A percentile compares a stretch with the other conserved stretches of the same genome.
phyloP scores from a whole-genome alignment of 495 filamentous ascomycete species.

The Bacidia gigantensis region DNA sequence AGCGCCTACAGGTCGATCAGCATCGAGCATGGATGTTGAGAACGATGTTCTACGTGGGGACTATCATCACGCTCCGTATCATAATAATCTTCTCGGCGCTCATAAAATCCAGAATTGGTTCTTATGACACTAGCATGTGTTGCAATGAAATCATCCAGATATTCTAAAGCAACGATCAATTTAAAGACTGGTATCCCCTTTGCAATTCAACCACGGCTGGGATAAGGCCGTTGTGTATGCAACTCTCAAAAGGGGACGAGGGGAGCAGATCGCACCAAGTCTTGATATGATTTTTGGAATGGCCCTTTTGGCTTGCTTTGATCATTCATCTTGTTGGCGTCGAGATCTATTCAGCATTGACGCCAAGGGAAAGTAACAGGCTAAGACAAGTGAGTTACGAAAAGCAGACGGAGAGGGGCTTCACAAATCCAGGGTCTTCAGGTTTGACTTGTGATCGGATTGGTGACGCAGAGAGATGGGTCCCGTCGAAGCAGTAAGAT shows the following conservation, averaged over 20 bases:
- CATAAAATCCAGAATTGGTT: constrained; percentile 21
- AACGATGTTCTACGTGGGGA: constrained; percentile 32
- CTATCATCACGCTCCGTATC: constrained; percentile 35
- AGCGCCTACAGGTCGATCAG: constrained; percentile 39
- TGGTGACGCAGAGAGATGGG: constrained; percentile 28
- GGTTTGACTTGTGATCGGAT: constrained; percentile 33
- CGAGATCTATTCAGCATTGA: constrained; percentile 39
- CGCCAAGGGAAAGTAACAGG: constrained; percentile 34
- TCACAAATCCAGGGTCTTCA: constrained; percentile 31
- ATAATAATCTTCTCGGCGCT: constrained; percentile 26
- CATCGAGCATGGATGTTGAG: constrained; percentile 45
- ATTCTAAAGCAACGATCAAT: constrained; percentile 15
- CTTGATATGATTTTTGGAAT: constrained; percentile 31
- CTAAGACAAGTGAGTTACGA: constrained; percentile 36
- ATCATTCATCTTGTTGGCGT: constrained; percentile 31
- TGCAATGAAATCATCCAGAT: constrained; percentile 33
- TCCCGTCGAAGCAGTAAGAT: neutral
- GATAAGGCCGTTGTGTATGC: constrained; percentile 22
- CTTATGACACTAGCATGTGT: constrained; percentile 23
- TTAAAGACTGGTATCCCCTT: constrained; percentile 23
- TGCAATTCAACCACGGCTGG: constrained; percentile 23
- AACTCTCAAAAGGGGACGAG: constrained; percentile 16
- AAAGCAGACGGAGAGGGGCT: constrained; percentile 36
- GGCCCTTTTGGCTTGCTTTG: constrained; percentile 31
- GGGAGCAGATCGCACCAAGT: constrained; percentile 22